Evolutionary conservation across 306 rosid species (phyloP).

Genomic region (Gynostemma pentaphyllum): DNA sequence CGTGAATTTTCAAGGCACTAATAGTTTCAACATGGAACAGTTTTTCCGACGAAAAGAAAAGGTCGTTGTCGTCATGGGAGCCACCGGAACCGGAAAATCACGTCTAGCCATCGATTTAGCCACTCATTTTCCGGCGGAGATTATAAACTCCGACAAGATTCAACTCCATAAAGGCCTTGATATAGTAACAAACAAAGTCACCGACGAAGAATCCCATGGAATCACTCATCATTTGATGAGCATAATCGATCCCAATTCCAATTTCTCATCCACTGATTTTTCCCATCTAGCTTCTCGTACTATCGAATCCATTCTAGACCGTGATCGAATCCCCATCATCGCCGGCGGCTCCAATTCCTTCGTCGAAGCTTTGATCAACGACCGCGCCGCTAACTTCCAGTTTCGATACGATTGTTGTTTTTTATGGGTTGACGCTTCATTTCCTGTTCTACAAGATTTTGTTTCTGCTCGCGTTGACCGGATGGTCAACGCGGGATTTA

Average conservation of each 20-base stretch:
- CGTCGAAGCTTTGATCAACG: constrained; percentile 8
- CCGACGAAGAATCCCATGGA: constrained; percentile 12
- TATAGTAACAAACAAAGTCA: constrained; percentile 9
- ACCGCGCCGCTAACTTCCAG: background rate
- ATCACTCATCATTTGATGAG: constrained; percentile 12
- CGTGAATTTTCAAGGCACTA: constrained; percentile 10
- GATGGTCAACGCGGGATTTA: constrained; percentile 11
- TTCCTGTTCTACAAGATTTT: constrained; percentile 2
- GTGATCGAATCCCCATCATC: constrained; percentile 9
- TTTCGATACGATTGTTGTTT: constrained; percentile 11
- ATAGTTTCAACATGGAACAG: constrained; percentile 12
- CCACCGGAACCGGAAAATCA: constrained; percentile 15
- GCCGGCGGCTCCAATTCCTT: constrained; percentile 17
- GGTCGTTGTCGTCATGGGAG: constrained; percentile 13
- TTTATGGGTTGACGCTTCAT: constrained; percentile 13
- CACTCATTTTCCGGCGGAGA: constrained; percentile 7
- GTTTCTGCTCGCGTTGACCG: constrained; percentile 8
- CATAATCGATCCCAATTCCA: background rate
- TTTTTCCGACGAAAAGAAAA: constrained; percentile 13
- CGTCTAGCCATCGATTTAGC: constrained; percentile 11
- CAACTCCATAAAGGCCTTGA: constrained; percentile 15
- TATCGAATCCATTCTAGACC: constrained; percentile 3
- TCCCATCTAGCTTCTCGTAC: background rate
- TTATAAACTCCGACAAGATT: constrained; percentile 17
- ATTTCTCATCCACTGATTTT: constrained; percentile 5